Evolutionary conservation across 1,139 yeast species (phyloP).

Genomic region (Trichomonascaceae sp.): DNA sequence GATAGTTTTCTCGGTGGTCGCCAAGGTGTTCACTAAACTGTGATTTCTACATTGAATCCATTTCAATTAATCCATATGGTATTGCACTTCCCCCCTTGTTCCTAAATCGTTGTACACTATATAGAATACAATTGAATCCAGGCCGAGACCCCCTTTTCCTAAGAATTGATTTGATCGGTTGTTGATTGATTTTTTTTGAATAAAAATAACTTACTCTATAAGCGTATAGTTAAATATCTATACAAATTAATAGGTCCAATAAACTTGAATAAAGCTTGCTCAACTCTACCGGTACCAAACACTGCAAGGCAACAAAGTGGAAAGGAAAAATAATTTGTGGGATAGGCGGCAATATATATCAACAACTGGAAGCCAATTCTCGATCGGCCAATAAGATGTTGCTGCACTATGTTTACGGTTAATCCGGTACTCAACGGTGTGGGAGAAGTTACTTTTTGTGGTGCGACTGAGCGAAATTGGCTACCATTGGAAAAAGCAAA

Average conservation of each 20-base stretch:
- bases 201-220: not conserved
- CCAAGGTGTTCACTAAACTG: not conserved
- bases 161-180: not conserved
- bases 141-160: not conserved
- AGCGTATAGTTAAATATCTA: not conserved
- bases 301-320: conserved; percentile 8
- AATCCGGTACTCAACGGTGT: conserved; percentile 6
- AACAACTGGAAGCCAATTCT: not conserved
- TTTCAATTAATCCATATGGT: not conserved
- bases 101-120: too few relatives aligned
- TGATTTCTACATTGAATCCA: not conserved
- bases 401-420: conserved; percentile 5
- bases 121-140: too few relatives aligned
- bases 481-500: not conserved
- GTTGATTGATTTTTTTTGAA: not conserved
- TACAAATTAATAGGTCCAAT: not conserved
- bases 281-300: conserved; percentile 2
- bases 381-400: conserved; percentile 6
- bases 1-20: not conserved
- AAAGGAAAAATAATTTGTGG: not conserved
- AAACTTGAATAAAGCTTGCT: not conserved
- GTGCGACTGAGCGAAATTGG: conserved; percentile 1
- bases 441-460: conserved; percentile 1
- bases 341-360: conserved; percentile 6
- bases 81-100: too few relatives aligned